phyloP scores from a whole-genome alignment of 768 basidiomycete species.

The Neoboletus magnificus region DNA sequence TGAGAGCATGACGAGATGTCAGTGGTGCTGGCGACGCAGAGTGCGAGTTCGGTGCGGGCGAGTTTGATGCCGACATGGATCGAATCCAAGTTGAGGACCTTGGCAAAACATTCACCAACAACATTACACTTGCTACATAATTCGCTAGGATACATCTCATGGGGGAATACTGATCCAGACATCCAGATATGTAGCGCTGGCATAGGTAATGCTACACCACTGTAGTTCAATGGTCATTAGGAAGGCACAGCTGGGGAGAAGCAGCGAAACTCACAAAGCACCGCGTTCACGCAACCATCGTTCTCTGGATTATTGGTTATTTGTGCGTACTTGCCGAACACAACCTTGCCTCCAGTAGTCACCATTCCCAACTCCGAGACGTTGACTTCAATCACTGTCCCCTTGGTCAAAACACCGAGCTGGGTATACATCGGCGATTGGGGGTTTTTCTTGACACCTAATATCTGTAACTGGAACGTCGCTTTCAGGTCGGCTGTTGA shows the following conservation, averaged over 20 bases:
- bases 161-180: neutral
- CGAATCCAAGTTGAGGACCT: neutral
- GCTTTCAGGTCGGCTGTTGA: constrained; percentile 88
- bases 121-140: constrained; percentile 7
- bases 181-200: neutral
- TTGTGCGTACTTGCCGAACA: constrained; percentile 91
- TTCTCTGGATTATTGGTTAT: constrained; percentile 95
- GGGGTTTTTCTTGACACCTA: constrained; percentile 99
- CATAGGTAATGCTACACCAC: constrained; percentile 23
- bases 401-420: constrained; percentile 96
- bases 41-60: constrained; percentile 27
- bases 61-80: constrained; percentile 31
- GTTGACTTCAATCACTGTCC: constrained; percentile 97
- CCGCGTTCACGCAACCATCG: constrained; percentile 94
- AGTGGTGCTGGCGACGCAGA: constrained; percentile 32
- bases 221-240: constrained; percentile 10
- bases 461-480: constrained; percentile 96
- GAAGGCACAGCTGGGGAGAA: neutral
- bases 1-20: constrained; percentile 44
- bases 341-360: constrained; percentile 93
- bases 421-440: constrained; percentile 98
- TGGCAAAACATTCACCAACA: constrained; percentile 25
- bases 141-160: constrained; percentile 14
- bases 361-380: constrained; percentile 98
- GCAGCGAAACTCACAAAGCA: constrained; percentile 62